phyloP scores from a whole-genome alignment of 1,284 basidiomycete genomes.

The Cryptococcus sp. region DNA sequence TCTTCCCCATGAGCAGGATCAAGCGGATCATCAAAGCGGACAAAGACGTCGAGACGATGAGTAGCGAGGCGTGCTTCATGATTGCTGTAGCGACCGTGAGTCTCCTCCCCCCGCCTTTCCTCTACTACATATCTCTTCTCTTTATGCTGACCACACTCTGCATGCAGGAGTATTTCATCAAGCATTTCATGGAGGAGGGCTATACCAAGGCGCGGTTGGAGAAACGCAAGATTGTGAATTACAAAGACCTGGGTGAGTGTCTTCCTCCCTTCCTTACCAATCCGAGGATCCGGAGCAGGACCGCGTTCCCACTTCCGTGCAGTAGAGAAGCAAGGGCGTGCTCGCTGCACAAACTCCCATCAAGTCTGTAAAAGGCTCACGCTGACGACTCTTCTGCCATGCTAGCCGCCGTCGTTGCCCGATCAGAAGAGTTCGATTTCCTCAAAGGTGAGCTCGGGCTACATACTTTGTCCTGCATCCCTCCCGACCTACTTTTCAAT shows the following conservation, averaged over 20 bases:
- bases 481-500: slow-evolving; percentile 7
- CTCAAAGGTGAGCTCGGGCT: slow-evolving; percentile 39
- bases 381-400: not conserved
- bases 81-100: slow-evolving; percentile 54
- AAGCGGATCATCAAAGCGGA: slow-evolving; percentile 56
- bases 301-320: no score
- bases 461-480: not conserved
- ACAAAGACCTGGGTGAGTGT: slow-evolving; percentile 51
- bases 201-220: slow-evolving; percentile 53
- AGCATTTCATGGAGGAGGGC: slow-evolving; percentile 53
- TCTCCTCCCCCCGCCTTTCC: not conserved
- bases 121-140: not conserved
- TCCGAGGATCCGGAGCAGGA: not conserved
- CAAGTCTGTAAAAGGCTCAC: not conserved
- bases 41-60: slow-evolving; percentile 54
- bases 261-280: not conserved
- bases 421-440: slow-evolving; percentile 51
- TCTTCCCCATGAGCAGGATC: slow-evolving; percentile 53
- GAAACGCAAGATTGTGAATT: slow-evolving; percentile 52
- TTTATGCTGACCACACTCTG: not conserved
- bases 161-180: slow-evolving; percentile 53
- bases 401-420: slow-evolving; percentile 39
- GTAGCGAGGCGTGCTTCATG: slow-evolving; percentile 54
- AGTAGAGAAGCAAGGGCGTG: no score
- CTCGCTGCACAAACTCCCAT: no score